Conservation (phyloP, 2,329 filamentous ascomycete species). For the Pseudocercospora crystallina region DNA sequence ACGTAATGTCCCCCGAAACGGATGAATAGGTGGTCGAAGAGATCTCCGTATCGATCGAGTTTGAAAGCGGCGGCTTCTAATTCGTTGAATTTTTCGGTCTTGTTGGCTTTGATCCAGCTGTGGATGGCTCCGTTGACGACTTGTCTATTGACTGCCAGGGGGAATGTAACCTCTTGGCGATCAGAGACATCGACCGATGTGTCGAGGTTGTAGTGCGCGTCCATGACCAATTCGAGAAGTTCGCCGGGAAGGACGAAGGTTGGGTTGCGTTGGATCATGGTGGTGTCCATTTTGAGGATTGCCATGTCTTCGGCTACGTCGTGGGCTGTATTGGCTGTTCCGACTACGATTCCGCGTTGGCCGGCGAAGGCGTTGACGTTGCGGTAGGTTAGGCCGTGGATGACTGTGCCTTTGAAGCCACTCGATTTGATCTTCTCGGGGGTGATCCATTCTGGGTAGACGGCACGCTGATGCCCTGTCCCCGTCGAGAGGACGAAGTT, state of each 20-base stretch:
- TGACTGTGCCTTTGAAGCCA: conserved; percentile 39
- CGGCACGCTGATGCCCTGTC: conserved; percentile 29
- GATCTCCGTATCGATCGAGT: conserved; percentile 40
- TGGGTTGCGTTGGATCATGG: conserved; percentile 47
- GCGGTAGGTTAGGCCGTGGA: conserved; percentile 40
- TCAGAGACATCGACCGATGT: conserved; percentile 23
- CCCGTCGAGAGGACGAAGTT: conserved; percentile 39
- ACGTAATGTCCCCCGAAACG: conserved; percentile 51
- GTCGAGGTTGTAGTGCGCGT: conserved; percentile 22
- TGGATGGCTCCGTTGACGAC: conserved; percentile 34
- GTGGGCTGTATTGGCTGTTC: conserved; percentile 51
- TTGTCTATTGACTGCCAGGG: conserved; percentile 31
- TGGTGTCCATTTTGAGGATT: conserved; percentile 42
- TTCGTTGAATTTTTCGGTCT: conserved; percentile 40
- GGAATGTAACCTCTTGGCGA: conserved; percentile 27
- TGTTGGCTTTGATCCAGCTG: conserved; percentile 30
- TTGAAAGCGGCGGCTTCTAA: conserved; percentile 46
- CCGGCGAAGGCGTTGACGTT: conserved; percentile 37
- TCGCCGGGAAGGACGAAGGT: conserved; percentile 42
- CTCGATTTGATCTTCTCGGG: conserved; percentile 37
- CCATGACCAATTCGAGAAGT: conserved; percentile 16
- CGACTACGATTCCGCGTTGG: conserved; percentile 48
- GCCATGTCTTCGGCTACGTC: conserved; percentile 52
- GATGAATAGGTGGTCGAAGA: conserved; percentile 41
- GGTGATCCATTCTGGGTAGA: conserved; percentile 19